Evolutionary conservation across 1,284 basidiomycete genomes (phyloP).

Genomic region (Irpex sp.): DNA sequence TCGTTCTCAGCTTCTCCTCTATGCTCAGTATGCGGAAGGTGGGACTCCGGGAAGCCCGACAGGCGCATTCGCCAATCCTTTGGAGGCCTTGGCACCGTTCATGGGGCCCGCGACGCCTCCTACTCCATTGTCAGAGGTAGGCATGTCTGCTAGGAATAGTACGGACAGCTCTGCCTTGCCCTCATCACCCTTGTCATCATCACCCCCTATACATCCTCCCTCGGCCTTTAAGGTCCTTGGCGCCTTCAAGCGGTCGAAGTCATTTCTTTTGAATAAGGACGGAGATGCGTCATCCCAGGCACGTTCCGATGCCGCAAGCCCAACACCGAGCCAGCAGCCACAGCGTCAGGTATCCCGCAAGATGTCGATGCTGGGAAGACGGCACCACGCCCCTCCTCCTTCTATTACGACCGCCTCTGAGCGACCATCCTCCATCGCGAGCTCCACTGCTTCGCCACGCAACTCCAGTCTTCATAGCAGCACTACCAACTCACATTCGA

Average conservation of each 20-base stretch:
- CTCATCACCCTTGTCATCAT: constrained; percentile 23
- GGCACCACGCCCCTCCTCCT: constrained; percentile 17
- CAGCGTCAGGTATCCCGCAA: constrained; percentile 23
- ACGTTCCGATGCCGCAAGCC: neutral
- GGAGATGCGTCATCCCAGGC: constrained; percentile 17
- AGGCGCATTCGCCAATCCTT: constrained; percentile 34
- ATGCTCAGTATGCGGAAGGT: constrained; percentile 70
- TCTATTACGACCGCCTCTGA: constrained; percentile 13
- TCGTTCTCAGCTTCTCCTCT: constrained; percentile 67
- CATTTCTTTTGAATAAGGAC: constrained; percentile 31
- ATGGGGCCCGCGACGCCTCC: constrained; percentile 35
- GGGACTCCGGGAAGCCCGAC: constrained; percentile 51
- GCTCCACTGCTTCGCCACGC: constrained; percentile 28
- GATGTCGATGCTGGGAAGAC: constrained; percentile 30
- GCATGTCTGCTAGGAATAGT: constrained; percentile 45
- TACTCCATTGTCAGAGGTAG: constrained; percentile 51
- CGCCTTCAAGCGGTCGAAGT: constrained; percentile 62
- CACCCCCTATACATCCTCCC: constrained; percentile 35
- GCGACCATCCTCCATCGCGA: constrained; percentile 32
- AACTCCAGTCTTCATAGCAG: constrained; percentile 33
- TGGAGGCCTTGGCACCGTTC: constrained; percentile 37
- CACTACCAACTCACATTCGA: constrained; percentile 29
- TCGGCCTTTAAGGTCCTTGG: constrained; percentile 62
- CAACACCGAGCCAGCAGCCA: constrained; percentile 6
- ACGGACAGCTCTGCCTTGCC: constrained; percentile 36